Percentiles rank a stretch among this genome's conserved stretches.
Evolutionary conservation across 2,329 filamentous ascomycete genomes (phyloP).

Genomic region (Cladophialophora exuberans): DNA sequence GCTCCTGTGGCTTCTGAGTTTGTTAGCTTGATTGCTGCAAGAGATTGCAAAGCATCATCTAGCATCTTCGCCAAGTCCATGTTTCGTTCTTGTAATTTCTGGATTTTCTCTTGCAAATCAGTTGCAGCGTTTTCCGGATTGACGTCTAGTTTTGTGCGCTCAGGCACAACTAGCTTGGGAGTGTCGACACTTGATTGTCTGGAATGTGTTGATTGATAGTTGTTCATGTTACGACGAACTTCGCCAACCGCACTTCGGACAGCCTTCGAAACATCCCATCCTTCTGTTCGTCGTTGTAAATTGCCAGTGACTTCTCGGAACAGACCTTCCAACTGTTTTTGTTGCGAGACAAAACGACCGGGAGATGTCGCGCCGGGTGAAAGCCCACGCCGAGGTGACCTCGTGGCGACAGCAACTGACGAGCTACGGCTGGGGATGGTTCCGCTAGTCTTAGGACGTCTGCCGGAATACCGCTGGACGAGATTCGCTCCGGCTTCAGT

Average conservation of each 20-base stretch:
- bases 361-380: slow-evolving; percentile 45
- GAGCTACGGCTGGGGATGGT: slow-evolving; percentile 18
- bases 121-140: slow-evolving; percentile 3
- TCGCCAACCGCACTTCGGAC: slow-evolving; percentile 53
- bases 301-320: slow-evolving; percentile 54
- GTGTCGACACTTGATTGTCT: slow-evolving; percentile 24
- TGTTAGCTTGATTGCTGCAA: slow-evolving; percentile 42
- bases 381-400: slow-evolving; percentile 29
- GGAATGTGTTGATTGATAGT: slow-evolving; percentile 43
- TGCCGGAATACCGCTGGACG: slow-evolving; percentile 52
- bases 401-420: slow-evolving; percentile 28
- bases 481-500: slow-evolving; percentile 48
- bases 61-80: slow-evolving; percentile 46
- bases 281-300: slow-evolving; percentile 51
- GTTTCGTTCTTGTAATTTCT: slow-evolving; percentile 45
- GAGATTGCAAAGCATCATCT: slow-evolving; percentile 45
- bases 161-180: not conserved
- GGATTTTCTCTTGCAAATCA: slow-evolving; percentile 34
- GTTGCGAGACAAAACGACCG: slow-evolving; percentile 40
- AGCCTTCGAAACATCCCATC: slow-evolving; percentile 53
- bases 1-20: slow-evolving; percentile 17
- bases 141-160: not conserved
- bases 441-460: slow-evolving; percentile 42
- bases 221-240: slow-evolving; percentile 51
- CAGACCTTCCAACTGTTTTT: slow-evolving; percentile 48